Evolutionary conservation across 805 yeast species (phyloP), one percentile per base, ranked within the genome.

Genomic region (Huiozyma naganishii): DNA sequence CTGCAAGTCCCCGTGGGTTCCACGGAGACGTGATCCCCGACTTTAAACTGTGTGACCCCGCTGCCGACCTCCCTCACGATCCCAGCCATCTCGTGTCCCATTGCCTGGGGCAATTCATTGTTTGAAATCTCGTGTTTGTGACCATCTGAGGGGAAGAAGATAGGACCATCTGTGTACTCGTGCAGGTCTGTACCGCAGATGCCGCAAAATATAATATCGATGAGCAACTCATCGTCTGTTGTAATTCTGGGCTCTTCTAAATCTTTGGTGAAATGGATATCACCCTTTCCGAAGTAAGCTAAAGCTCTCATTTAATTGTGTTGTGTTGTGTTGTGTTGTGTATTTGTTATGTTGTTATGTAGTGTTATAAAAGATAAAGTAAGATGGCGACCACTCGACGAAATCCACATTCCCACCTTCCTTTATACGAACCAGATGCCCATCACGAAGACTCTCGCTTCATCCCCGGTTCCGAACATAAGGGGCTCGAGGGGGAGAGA

Each of bases 161-260:
- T 74, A 7, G 85, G 83, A 0, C 80, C 81, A 28, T 72, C 76
- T 28, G 63, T 50, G 50, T 67, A 77, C 56, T 80, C 78, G 50
- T 76, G 80, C 35, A 77, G 59, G 55, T 77, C 83, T 1, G 79
- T 69, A 28, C 83, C 83, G 52, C 84, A 79, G 37, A 78, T 76
- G 6, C 84, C 84, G 52, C 82, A 76, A 55, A 66, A 74, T 7
- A 65, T 54, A n/a, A 73, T 66, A 23, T 67, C 71, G 28, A 73
- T 51, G 10, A 70, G 58, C n/a, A 72, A 59, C 40, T 73, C 76
- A 32, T 66, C 65, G 5, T 61, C 59, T 23, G 60, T 54, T 4
- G 46, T 39, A 39, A 71, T 60, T 32, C 48, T 38, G 3, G 76
- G 76, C 38, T 61, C 69, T 8, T 47, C 41, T 13, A 65, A 43